These are phyloP conservation scores for Bathelium albidoporum DNA, from an alignment of 495 filamentous ascomycete species.

Conservation along the genomic window DNA sequence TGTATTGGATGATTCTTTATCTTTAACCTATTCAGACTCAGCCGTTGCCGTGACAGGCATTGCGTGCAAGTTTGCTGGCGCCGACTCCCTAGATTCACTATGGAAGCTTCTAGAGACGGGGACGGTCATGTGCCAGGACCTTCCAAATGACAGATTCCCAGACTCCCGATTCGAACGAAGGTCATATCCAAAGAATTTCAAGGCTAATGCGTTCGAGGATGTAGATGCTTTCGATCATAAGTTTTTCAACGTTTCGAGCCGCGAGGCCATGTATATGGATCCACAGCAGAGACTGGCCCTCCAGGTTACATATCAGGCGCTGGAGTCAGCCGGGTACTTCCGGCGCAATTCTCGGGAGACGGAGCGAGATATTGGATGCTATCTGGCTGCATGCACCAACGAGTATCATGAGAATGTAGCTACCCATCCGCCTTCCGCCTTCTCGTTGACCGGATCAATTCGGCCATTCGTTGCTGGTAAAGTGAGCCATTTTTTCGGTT, in stretches of 20 bases:
- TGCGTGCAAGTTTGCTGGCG: too few relatives aligned
- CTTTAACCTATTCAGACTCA: too few relatives aligned
- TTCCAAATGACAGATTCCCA: too few relatives aligned
- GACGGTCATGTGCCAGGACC: too few relatives aligned
- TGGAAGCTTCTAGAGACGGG: too few relatives aligned
- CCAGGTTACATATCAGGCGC: constrained; percentile 30
- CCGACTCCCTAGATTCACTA: too few relatives aligned
- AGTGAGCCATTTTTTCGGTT: constrained; percentile 19
- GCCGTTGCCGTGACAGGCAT: too few relatives aligned
- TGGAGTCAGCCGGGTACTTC: constrained; percentile 33
- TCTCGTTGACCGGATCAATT: too few relatives aligned
- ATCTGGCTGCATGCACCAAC: constrained; percentile 27
- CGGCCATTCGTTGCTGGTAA: constrained; percentile 27
- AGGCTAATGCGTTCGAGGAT: too few relatives aligned
- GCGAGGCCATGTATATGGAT: constrained; percentile 29
- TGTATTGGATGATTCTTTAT: too few relatives aligned
- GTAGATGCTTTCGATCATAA: constrained; percentile 31
- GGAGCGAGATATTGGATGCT: constrained; percentile 27
- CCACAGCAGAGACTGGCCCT: constrained; percentile 31
- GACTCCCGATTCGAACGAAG: too few relatives aligned
- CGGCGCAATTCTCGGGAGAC: constrained; percentile 32
- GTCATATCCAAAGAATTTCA: too few relatives aligned
- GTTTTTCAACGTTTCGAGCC: constrained; percentile 33
- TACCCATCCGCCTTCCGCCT: constrained; percentile 2
- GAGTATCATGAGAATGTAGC: constrained; percentile 31